A percentile compares a stretch with the other conserved stretches of the same genome.
Conservation (phyloP, 1,139 yeast genomes). For the Chernovozyma sophiae-reginae region DNA sequence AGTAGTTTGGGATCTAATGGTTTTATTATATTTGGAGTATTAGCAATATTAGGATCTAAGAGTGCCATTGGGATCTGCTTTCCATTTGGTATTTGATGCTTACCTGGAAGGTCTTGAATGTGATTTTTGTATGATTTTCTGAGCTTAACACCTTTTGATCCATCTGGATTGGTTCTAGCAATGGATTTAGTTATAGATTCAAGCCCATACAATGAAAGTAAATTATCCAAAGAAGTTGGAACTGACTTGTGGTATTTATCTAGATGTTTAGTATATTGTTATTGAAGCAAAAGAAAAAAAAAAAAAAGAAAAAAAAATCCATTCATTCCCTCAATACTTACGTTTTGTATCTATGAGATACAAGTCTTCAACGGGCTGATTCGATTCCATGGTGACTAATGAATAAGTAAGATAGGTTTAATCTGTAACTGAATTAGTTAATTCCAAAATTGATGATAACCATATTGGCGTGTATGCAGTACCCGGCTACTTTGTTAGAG, state of each 20-base stretch:
- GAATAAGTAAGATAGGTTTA: too few species aligned
- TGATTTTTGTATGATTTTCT: constrained; percentile 94
- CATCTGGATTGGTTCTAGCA: constrained; percentile 85
- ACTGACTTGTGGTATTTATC: constrained; percentile 39
- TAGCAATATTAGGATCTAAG: constrained; percentile 43
- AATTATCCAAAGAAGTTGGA: constrained; percentile 73
- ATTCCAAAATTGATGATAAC: too few species aligned
- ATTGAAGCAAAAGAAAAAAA: too few species aligned
- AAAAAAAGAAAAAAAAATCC: neutral
- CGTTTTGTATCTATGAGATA: neutral
- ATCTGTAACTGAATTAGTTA: too few species aligned
- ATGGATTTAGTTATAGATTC: constrained; percentile 69
- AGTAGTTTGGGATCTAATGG: constrained; percentile 50
- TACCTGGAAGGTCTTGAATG: constrained; percentile 81
- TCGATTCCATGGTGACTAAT: neutral
- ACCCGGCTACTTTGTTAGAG: too few species aligned
- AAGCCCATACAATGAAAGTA: constrained; percentile 65
- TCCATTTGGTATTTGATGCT: constrained; percentile 58
- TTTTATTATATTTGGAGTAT: constrained; percentile 41
- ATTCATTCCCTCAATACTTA: neutral
- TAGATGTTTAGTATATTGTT: constrained; percentile 16
- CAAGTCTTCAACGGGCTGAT: neutral
- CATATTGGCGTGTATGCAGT: too few species aligned
- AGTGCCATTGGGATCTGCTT: constrained; percentile 53
- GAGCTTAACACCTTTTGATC: constrained; percentile 84